Evolutionary conservation across 2,329 filamentous ascomycete genomes (phyloP), one percentile per base, ranked within the genome.

Genomic region (Clarireedia sp.): DNA sequence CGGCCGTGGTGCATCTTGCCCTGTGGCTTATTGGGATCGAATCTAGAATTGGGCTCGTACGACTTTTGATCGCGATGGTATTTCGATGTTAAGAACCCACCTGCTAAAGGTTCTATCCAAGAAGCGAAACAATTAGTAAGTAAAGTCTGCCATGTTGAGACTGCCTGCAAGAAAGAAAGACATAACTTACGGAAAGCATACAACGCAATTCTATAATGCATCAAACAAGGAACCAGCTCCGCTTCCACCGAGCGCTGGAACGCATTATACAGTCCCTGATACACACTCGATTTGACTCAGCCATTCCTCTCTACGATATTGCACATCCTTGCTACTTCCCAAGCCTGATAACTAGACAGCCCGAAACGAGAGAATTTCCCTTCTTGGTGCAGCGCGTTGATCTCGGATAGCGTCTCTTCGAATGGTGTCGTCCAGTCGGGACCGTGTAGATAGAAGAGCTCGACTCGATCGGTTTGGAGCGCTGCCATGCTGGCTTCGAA

Each of bases 141-240:
- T 26, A 6, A 12, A 3, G 8, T 12, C 29, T 33, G 29, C 2
- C 8, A 2, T 29, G 8, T 33, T 14, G 9, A 10, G 4, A 12
- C 9, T 4, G 3, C 4, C 29, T 1, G 29, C 8, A 33, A 33
- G 29, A 14, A 4, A 33, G 12, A 33, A 33, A 9, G 10, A 4
- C 2, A 33, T 12, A 33, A 33, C 29, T 33, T 12, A 33, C 29
- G 84, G 70, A 82, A 84, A 43, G 80, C 70, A 19, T 85, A 81
- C 44, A 85, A 74, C 46, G 82, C 75, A 38, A 86, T 74, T 1
- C 78, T 79, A 62, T 83, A 85, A 37, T 81, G 74, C 17, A 75
- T 74, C 60, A 80, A 80, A 56, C 75, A 78, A 3, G 78, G 78
- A 44, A 85, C 74, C 8, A 85, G 68, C 61, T 86, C 82, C 1